phyloP scores from a whole-genome alignment of 2,329 filamentous ascomycete species.

The Akanthomyces uredinophilus region DNA sequence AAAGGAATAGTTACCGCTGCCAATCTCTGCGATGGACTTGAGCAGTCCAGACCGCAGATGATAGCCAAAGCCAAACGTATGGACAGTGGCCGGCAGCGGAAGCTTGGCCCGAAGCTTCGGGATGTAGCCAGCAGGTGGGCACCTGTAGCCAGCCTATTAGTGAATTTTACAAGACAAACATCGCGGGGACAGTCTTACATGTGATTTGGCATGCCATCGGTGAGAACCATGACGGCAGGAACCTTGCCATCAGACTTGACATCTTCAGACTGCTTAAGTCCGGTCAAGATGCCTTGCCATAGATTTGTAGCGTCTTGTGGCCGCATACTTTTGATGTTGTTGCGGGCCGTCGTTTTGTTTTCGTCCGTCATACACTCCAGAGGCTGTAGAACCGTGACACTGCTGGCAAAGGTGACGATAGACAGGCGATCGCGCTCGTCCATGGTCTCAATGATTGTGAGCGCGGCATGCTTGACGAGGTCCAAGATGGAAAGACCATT shows the following conservation, averaged over 20 bases:
- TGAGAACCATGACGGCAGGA: constrained; percentile 48
- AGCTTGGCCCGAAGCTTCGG: constrained; percentile 43
- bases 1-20: constrained; percentile 54
- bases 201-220: constrained; percentile 51
- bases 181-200: constrained; percentile 32
- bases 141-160: constrained; percentile 24
- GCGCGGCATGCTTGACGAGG: constrained; percentile 54
- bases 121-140: constrained; percentile 48
- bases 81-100: constrained; percentile 37
- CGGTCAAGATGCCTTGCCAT: constrained; percentile 52
- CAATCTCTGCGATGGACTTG: constrained; percentile 54
- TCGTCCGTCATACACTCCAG: constrained; percentile 42
- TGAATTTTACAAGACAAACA: neutral
- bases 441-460: constrained; percentile 53
- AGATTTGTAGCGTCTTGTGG: constrained; percentile 45
- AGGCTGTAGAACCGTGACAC: constrained; percentile 38
- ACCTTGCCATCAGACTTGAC: constrained; percentile 31
- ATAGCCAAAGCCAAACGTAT: constrained; percentile 35
- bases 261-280: constrained; percentile 42
- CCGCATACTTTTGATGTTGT: constrained; percentile 38
- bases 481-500: constrained; percentile 52
- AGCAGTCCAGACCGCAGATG: constrained; percentile 41
- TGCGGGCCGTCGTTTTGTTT: constrained; percentile 40
- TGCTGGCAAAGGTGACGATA: constrained; percentile 49
- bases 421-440: constrained; percentile 50